Conservation (phyloP, 768 basidiomycete genomes). For the Punctularia strigosozonata region DNA sequence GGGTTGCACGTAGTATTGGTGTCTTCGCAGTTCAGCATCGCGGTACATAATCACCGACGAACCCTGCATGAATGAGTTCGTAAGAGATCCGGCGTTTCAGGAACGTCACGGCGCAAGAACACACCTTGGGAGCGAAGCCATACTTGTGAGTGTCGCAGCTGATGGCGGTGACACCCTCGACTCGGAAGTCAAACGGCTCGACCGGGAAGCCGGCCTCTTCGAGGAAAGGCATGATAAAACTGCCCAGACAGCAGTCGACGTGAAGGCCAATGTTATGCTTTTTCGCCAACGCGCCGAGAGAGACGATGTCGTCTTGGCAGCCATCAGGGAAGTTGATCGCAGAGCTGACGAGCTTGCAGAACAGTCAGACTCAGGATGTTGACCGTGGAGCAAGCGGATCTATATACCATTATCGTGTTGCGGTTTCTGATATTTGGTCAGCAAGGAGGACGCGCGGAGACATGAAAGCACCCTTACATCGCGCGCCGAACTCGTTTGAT, state of each 20-base stretch:
- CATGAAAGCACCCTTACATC: constrained; percentile 45
- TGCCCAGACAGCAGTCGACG: constrained; percentile 91
- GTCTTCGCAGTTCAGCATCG: constrained; percentile 56
- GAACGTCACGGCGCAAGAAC: constrained; percentile 3
- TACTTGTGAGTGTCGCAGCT: constrained; percentile 98
- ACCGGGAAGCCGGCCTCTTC: constrained; percentile 64
- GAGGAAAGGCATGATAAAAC: constrained; percentile 90
- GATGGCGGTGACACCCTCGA: constrained; percentile 86
- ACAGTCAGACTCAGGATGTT: constrained; percentile 2
- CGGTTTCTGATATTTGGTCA: constrained; percentile 40
- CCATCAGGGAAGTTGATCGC: constrained; percentile 81
- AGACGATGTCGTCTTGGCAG: constrained; percentile 77
- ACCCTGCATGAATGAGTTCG: constrained; percentile 34
- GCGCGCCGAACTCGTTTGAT: constrained; percentile 70
- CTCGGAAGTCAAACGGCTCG: constrained; percentile 79
- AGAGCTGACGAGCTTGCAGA: constrained; percentile 66
- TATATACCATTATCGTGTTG: constrained; percentile 75
- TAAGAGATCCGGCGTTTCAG: neutral
- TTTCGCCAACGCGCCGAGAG: constrained; percentile 63
- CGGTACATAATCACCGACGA: constrained; percentile 95
- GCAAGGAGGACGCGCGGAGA: constrained; percentile 2
- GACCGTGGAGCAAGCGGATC: neutral
- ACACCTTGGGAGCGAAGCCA: constrained; percentile 87
- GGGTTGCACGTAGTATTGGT: constrained; percentile 82
- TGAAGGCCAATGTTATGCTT: constrained; percentile 75